These are phyloP conservation scores for Penicillium angulare DNA, from an alignment of 495 filamentous ascomycete species.

Conservation along the genomic window DNA sequence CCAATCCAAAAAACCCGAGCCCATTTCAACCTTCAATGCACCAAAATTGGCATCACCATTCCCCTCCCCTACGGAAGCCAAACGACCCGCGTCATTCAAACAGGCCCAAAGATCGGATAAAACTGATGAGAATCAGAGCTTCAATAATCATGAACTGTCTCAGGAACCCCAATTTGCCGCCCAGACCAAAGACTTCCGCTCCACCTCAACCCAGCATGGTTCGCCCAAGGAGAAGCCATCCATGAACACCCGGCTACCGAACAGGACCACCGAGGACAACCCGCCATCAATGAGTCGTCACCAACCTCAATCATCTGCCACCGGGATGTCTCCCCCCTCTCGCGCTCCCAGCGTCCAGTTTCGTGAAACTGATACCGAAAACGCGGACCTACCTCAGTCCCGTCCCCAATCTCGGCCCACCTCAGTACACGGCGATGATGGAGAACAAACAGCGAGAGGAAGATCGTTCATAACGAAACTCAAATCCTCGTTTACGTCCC, in stretches of 20 bases:
- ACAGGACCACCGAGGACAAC: constrained; percentile 24
- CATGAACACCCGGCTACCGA: constrained; percentile 26
- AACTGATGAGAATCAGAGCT: constrained; percentile 3
- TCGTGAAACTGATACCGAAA: constrained; percentile 47
- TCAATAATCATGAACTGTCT: constrained; percentile 1
- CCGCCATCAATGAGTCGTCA: constrained; percentile 20
- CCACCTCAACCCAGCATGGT: constrained; percentile 22
- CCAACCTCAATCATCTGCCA: constrained; percentile 26
- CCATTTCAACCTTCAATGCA: constrained; percentile 18
- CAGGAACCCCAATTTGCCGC: not conserved
- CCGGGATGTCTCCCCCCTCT: constrained; percentile 43
- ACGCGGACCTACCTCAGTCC: constrained; percentile 41
- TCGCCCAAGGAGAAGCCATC: constrained; percentile 22
- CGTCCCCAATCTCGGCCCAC: constrained; percentile 54
- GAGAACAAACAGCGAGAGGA: constrained; percentile 47
- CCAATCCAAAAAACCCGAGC: constrained; percentile 24
- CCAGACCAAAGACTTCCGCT: constrained; percentile 18
- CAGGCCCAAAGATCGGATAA: constrained; percentile 9
- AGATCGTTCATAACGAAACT: constrained; percentile 67
- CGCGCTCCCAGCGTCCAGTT: constrained; percentile 66
- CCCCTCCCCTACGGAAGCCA: constrained; percentile 34
- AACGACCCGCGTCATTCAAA: constrained; percentile 20
- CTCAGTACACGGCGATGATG: constrained; percentile 59
- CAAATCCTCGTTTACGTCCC: constrained; percentile 49
- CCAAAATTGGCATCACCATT: constrained; percentile 32